These are phyloP conservation scores for Solanum arcanum DNA, from an alignment of 257 asterid species.

Conservation along the genomic window DNA sequence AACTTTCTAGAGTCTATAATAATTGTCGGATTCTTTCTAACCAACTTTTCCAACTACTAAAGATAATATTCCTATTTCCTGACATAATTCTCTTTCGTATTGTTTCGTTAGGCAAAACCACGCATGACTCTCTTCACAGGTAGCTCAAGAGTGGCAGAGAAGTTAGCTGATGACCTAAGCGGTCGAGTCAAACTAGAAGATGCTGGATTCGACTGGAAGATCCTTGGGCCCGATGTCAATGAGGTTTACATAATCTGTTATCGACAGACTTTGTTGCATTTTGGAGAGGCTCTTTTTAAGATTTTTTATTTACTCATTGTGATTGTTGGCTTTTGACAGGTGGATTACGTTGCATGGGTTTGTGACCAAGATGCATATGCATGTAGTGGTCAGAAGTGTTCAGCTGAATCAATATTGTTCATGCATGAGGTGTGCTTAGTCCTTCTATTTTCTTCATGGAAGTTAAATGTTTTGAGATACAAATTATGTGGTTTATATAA, in stretches of 20 bases:
- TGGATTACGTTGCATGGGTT: slow-evolving; percentile 90
- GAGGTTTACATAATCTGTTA: slow-evolving; percentile 33
- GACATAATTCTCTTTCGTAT: neutral
- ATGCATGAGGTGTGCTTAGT: slow-evolving; percentile 57
- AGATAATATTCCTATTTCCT: neutral
- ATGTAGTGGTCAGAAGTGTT: slow-evolving; percentile 96
- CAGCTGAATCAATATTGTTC: slow-evolving; percentile 83
- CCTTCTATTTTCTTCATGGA: neutral
- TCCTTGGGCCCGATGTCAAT: slow-evolving; percentile 92
- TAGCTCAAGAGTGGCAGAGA: slow-evolving; percentile 89
- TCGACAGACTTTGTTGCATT: neutral
- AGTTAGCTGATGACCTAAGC: slow-evolving; percentile 64
- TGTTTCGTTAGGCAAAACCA: slow-evolving; percentile 60
- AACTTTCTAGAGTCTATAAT: neutral
- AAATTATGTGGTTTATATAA: neutral
- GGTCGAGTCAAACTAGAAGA: slow-evolving; percentile 87
- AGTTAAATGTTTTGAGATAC: neutral
- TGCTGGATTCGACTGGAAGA: slow-evolving; percentile 98
- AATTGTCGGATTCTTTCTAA: neutral
- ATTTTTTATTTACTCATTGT: neutral
- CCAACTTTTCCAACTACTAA: neutral
- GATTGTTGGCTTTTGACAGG: slow-evolving; percentile 25
- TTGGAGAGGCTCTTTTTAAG: neutral
- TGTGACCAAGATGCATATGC: slow-evolving; percentile 99
- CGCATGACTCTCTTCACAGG: slow-evolving; percentile 98